Base-by-base conservation (phyloP, 306 rosid genomes). In the Astragalus membranaceus region DNA sequence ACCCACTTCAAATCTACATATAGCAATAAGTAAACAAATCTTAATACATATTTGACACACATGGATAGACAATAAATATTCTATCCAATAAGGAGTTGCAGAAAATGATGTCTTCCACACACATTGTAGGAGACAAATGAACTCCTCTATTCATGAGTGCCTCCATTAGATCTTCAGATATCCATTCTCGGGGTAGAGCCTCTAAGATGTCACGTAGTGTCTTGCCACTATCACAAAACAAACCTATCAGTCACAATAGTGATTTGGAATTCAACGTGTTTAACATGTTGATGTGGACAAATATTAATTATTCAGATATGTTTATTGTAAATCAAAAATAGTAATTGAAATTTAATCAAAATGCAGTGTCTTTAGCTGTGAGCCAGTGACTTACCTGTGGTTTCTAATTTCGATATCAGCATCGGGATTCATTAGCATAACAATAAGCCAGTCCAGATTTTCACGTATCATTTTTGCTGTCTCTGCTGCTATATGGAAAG, bases 381-480 rank as follows among this genome's bases (percentile, higher is more conserved):
- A 17, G 67, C 67, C 43, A 41, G 50, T 75, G 44, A 75, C 87
- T 78, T 83, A 82, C 99, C 96, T 89, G 89, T 88, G 97, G 82
- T 91, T 94, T 84, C 96, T 87, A 59, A 85, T 92, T 77, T 91
- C 96, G 60, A 91, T 82, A 69, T 88, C 89, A 80, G 97, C 97
- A 86, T 94, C 84, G 3, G 92, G 80, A 71, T 88, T 88, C 76
- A 32, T 74, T 69, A 94, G 95, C 99, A 94, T 91, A 53, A 81
- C 80, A 83, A 94, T 83, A 67, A 94, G 97, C 97, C 99, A 94
- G 44, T 83, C 92, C 75, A 94, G 88, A 86, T 94, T 94, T 83
- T 94, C 99, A 64, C 97, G 96, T 56, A 91, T 87, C 99, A 91
- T 94, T 85, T 79, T 94, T 50, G 96, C 89, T 41, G 99, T 89